phyloP scores from a whole-genome alignment of 805 yeast genomes.

The Candida nemodendra region DNA sequence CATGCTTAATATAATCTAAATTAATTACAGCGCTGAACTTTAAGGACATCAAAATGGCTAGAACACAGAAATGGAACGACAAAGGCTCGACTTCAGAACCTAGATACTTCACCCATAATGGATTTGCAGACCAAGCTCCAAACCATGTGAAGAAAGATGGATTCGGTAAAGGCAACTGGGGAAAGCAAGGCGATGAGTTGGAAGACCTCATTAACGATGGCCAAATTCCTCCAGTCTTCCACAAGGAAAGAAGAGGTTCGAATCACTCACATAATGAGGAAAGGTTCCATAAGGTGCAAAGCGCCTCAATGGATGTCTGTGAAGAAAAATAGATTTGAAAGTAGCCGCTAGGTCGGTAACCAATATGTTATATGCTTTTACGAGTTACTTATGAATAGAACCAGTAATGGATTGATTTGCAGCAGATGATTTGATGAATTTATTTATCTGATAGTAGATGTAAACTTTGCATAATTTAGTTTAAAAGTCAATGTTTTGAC shows the following conservation, averaged over 20 bases:
- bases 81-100: conserved; percentile 43
- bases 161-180: conserved; percentile 88
- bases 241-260: conserved; percentile 50
- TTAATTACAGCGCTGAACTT: too few relatives aligned
- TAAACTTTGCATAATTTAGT: background rate
- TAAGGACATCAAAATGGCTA: conserved; percentile 63
- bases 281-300: conserved; percentile 33
- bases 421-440: conserved; percentile 2
- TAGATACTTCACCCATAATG: conserved; percentile 78
- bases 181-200: conserved; percentile 74
- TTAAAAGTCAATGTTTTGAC: conserved; percentile 10
- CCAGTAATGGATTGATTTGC: too few relatives aligned
- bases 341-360: background rate
- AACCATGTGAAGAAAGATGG: conserved; percentile 79
- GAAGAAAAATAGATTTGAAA: conserved; percentile 3
- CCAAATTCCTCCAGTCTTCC: conserved; percentile 48
- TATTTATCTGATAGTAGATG: conserved; percentile 1
- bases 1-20: too few relatives aligned
- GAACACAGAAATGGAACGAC: conserved; percentile 75
- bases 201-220: conserved; percentile 60
- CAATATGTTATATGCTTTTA: too few relatives aligned
- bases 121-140: conserved; percentile 67
- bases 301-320: conserved; percentile 5
- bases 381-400: too few relatives aligned
- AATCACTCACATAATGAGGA: conserved; percentile 44